phyloP scores from a whole-genome alignment of 768 basidiomycete genomes.

The Leccinum aurantiacum region DNA sequence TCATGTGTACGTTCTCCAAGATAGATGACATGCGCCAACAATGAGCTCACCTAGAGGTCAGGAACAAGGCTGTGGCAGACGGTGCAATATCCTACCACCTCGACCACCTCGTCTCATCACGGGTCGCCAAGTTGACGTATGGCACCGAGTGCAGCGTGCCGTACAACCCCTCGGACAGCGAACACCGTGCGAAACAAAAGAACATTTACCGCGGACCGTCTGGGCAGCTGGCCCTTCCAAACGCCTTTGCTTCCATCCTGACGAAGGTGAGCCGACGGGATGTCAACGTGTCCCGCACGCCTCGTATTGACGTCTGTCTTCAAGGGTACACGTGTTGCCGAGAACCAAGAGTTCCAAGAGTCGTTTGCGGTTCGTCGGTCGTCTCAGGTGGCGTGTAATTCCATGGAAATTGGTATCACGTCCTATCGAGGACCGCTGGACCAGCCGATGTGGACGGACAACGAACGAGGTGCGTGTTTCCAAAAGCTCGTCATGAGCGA shows the following conservation, averaged over 20 bases:
- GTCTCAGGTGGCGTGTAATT: constrained; percentile 23
- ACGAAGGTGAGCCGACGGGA: constrained; percentile 33
- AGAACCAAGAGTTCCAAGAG: constrained; percentile 45
- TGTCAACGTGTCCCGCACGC: background rate
- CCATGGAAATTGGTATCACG: constrained; percentile 24
- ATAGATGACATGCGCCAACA: background rate
- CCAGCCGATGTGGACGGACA: constrained; percentile 36
- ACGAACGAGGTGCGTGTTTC: constrained; percentile 29
- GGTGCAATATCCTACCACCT: constrained; percentile 45
- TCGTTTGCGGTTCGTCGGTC: constrained; percentile 34
- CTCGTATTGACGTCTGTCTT: background rate
- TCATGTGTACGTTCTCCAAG: constrained; percentile 44
- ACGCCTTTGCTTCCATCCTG: constrained; percentile 44
- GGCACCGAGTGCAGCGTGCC: constrained; percentile 41
- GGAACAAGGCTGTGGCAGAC: constrained; percentile 54
- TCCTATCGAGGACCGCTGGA: constrained; percentile 32
- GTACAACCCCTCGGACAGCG: constrained; percentile 37
- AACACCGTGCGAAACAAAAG: constrained; percentile 40
- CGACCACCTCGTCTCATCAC: constrained; percentile 48
- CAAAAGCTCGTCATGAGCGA: background rate
- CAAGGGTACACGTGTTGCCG: constrained; percentile 46
- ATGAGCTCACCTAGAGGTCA: constrained; percentile 22
- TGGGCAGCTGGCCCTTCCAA: constrained; percentile 40
- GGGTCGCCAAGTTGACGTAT: constrained; percentile 49
- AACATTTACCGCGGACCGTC: constrained; percentile 36